A percentile compares a stretch with the other conserved stretches of the same genome.
These are phyloP conservation scores for Cyclostephanos tholiformis DNA, from an alignment of 108 stramenopile genomes.

Conservation along the genomic window DNA sequence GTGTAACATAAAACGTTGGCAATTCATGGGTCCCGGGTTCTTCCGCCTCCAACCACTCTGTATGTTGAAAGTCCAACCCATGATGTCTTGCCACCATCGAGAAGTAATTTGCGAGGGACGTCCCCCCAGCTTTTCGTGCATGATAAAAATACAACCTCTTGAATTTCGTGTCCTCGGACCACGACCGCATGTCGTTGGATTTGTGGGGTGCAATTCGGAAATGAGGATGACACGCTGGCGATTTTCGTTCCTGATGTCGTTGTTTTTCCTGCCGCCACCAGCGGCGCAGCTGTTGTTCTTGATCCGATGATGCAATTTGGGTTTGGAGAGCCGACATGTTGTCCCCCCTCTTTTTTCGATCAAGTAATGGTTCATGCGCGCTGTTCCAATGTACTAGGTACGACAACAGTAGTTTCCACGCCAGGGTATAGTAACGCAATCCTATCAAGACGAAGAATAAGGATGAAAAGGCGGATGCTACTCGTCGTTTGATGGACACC, in stretches of 20 bases:
- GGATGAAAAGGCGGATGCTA: neutral
- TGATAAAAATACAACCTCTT: slow-evolving; percentile 42
- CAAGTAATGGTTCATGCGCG: neutral
- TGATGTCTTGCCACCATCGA: slow-evolving; percentile 32
- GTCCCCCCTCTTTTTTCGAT: neutral
- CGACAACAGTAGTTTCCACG: neutral
- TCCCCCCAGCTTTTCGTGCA: slow-evolving; percentile 20
- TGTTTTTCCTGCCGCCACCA: neutral
- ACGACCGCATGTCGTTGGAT: neutral
- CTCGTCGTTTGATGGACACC: neutral
- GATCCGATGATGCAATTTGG: neutral
- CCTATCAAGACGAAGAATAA: neutral
- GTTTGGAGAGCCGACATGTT: neutral
- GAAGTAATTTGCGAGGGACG: slow-evolving; percentile 24
- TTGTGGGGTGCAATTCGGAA: slow-evolving; percentile 8
- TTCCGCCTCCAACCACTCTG: slow-evolving; percentile 22
- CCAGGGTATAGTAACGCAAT: neutral
- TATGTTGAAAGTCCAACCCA: slow-evolving; percentile 25
- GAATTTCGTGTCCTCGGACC: slow-evolving; percentile 27
- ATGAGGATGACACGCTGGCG: slow-evolving; percentile 39
- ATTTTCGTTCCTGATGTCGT: neutral
- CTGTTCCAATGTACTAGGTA: neutral
- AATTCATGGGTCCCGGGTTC: slow-evolving; percentile 32
- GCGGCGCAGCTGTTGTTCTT: neutral
- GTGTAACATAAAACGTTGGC: slow-evolving; percentile 41